Base-by-base conservation (phyloP, 2,329 filamentous ascomycete species). In the Fusarium xyrophilum region DNA sequence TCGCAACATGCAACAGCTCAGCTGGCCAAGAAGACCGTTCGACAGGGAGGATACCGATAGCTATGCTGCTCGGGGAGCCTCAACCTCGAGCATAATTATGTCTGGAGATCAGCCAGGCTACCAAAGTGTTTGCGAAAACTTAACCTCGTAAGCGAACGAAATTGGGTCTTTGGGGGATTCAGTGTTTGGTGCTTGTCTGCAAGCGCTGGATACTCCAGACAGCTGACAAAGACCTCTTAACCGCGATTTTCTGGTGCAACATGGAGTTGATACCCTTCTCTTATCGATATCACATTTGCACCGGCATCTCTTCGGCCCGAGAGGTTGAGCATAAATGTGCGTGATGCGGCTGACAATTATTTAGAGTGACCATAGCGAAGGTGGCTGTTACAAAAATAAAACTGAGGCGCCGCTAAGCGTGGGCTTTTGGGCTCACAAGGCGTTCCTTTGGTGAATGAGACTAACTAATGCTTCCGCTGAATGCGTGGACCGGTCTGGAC, bases 381-480 rank as follows among this genome's bases (percentile, higher is more conserved):
- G 33, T 47, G 40, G 51, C 47, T 12, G 27, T 21, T 42, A 38
- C 12, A 12, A 56, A 52, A 65, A 42, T 56, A 44, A 47, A 36
- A 25, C 5, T 3, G 15, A 44, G 1, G 25, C 50, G 28, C 50
- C 39, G 27, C 21, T 19, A 11, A 42, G 35, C 21, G 17, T 47
- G 12, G 19, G 27, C 14, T 19, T 38, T 36, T 21, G 25, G 21
- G 15, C 19, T 39, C 25, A 40, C 48, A 51, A 65, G 63, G 63
- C 63, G 28, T 65, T 52, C 21, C 60, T 35, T 47, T 69, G n/a
- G 48, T 56, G n/a, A 39, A 61, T 47, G 42, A 53, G 36, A 63
- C 65, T 68, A 68, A 63, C 65, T 68, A 68, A 53, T 28, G 39
- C 42, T 63, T 61, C 48, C 69, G 66, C 66, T 68, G 65, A 66